Conservation (phyloP, 1,139 yeast genomes). For the Suhomyces taliae region DNA sequence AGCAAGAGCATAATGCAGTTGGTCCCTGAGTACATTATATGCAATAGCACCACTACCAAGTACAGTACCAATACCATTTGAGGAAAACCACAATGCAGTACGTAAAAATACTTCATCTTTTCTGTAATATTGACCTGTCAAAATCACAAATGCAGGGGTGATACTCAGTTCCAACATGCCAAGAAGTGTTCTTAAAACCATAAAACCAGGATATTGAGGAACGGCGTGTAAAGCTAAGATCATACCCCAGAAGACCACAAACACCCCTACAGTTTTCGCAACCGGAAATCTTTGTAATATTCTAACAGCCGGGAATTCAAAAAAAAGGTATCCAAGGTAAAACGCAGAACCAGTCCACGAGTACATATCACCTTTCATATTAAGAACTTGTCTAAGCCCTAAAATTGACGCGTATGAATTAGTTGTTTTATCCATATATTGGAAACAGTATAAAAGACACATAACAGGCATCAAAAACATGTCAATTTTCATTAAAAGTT, state of each 20-base stretch:
- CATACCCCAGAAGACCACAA: conserved; percentile 50
- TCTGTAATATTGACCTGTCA: conserved; percentile 57
- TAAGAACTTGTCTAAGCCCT: conserved; percentile 50
- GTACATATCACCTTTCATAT: conserved; percentile 53
- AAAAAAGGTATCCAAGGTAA: conserved; percentile 51
- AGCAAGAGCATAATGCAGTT: conserved; percentile 30
- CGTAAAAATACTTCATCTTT: conserved; percentile 51
- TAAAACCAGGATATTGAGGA: conserved; percentile 38
- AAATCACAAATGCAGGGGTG: conserved; percentile 53
- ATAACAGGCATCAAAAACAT: conserved; percentile 53
- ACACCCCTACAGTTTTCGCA: conserved; percentile 33
- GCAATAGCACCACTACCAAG: conserved; percentile 54
- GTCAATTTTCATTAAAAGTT: conserved; percentile 54
- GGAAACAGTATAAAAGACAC: conserved; percentile 55
- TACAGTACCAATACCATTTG: conserved; percentile 52
- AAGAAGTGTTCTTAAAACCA: conserved; percentile 44
- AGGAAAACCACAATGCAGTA: conserved; percentile 50
- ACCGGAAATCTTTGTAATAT: conserved; percentile 46
- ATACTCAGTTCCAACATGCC: conserved; percentile 59
- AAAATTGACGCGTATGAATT: conserved; percentile 60
- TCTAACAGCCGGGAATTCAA: conserved; percentile 47
- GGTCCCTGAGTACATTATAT: conserved; percentile 41
- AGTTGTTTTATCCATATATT: conserved; percentile 65
- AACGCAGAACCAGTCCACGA: conserved; percentile 60
- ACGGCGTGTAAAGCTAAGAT: conserved; percentile 43